Evolutionary conservation across 305 asterid genomes (phyloP), one percentile per base, ranked within the genome.

Genomic region (Andrographis paniculata): DNA sequence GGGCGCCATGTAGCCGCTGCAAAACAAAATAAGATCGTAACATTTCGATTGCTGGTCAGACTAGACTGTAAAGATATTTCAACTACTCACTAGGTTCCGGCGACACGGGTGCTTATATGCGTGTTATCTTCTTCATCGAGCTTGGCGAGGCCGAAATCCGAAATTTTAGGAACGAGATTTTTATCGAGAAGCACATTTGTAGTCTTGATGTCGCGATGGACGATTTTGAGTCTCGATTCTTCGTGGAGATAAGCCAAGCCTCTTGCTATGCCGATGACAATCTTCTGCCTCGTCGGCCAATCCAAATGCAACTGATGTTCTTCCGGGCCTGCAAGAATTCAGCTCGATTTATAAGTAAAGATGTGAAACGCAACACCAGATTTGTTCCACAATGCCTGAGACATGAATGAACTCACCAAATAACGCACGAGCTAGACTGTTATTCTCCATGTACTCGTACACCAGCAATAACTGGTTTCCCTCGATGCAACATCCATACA

Each of bases 231-330:
- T 46, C 81, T 62, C 14, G 93, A 84, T 59, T 80, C 93, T 52
- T 80, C 93, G 14, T 84, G 95, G 31, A 77, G 81, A 66, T 70
- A 84, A 50, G 88, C 79, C 62, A 80, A 68, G 21, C 95, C 88
- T 76, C 84, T 71, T 37, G 93, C 93, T 52, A 84, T 78, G 17
- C 84, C 93, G 8, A 80, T 51, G 40, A 76, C 71, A 43, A 84
- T 78, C 5, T 55, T 74, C 58, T 49, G 81, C 72, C 93, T 80
- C 11, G 75, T 78, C 33, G 68, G 61, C 95, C 92, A 84, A 40
- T 84, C 79, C 67, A 84, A 52, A 35, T 69, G 61, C 63, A 80
- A 36, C 53, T 50, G 86, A 22, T 45, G 74, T 37, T 75, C 81
- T 70, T 67, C 71, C 19, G 77, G 78, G 40, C 94, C 92, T 84